Evolutionary conservation across 345 rosid species (phyloP).

Genomic region (Populus pruinosa): DNA sequence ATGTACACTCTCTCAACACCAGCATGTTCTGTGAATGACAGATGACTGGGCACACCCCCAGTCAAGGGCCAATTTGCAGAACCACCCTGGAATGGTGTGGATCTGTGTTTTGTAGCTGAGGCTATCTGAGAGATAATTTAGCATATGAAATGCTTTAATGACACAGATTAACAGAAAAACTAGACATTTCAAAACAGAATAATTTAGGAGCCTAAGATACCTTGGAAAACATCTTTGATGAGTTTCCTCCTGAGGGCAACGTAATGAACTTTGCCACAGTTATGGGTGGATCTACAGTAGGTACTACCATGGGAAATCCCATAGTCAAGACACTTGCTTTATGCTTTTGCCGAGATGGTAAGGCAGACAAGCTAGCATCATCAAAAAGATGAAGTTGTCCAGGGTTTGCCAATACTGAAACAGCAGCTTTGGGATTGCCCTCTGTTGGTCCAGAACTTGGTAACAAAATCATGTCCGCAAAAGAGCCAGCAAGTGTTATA

Average conservation of each 20-base stretch:
- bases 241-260: constrained; percentile 35
- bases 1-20: constrained; percentile 62
- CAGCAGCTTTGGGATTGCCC: constrained; percentile 33
- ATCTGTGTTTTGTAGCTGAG: constrained; percentile 21
- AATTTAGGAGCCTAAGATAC: constrained; percentile 29
- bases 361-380: constrained; percentile 47
- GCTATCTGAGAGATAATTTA: constrained; percentile 23
- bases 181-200: constrained; percentile 1
- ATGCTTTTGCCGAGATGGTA: constrained; percentile 46
- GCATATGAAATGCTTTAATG: background rate
- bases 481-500: constrained; percentile 67
- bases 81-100: constrained; percentile 18
- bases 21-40: constrained; percentile 38
- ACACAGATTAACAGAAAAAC: constrained; percentile 3
- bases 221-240: constrained; percentile 51
- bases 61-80: constrained; percentile 70
- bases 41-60: constrained; percentile 67
- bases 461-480: constrained; percentile 76
- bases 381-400: constrained; percentile 71
- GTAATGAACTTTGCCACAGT: constrained; percentile 47
- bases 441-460: constrained; percentile 40
- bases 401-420: constrained; percentile 64
- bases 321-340: constrained; percentile 40
- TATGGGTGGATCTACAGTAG: constrained; percentile 56
- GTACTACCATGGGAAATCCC: constrained; percentile 54